Conservation (phyloP, 2,329 filamentous ascomycete species). For the Zasmidium angulare region DNA sequence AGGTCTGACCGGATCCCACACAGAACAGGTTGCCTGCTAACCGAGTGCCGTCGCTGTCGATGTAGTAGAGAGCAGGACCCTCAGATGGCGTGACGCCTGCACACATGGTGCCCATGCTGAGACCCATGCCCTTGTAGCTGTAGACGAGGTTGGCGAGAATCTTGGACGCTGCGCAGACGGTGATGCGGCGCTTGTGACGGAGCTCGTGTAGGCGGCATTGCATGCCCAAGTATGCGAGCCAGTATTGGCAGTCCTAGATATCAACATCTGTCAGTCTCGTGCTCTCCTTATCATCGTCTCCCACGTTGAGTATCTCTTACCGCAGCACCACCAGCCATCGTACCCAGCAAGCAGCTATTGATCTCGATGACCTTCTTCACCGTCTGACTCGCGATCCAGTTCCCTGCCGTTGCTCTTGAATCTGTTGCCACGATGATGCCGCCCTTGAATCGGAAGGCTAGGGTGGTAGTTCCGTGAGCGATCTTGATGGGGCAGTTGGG, state of each 20-base stretch:
- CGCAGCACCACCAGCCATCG: slow-evolving; percentile 97
- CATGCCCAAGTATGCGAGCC: slow-evolving; percentile 98
- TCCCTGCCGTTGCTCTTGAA: slow-evolving; percentile 92
- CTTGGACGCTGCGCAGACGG: slow-evolving; percentile 94
- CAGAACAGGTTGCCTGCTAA: slow-evolving; percentile 95
- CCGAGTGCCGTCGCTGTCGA: slow-evolving; percentile 94
- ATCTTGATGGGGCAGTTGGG: slow-evolving; percentile 98
- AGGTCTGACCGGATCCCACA: slow-evolving; percentile 96
- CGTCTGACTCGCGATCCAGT: slow-evolving; percentile 99
- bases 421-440: slow-evolving; percentile 98
- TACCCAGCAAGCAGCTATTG: slow-evolving; percentile 89
- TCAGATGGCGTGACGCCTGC: slow-evolving; percentile 93
- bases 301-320: slow-evolving; percentile 47
- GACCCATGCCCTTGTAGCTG: slow-evolving; percentile 96
- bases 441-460: slow-evolving; percentile 96
- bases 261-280: slow-evolving; percentile 15
- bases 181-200: slow-evolving; percentile 97
- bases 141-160: slow-evolving; percentile 98
- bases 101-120: slow-evolving; percentile 99
- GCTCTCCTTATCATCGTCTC: not conserved
- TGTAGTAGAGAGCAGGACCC: slow-evolving; percentile 97
- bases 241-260: slow-evolving; percentile 93
- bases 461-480: slow-evolving; percentile 95
- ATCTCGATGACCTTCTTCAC: slow-evolving; percentile 99
- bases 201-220: slow-evolving; percentile 99